phyloP scores from a whole-genome alignment of 345 rosid species.

The Chamaenerion angustifolium region DNA sequence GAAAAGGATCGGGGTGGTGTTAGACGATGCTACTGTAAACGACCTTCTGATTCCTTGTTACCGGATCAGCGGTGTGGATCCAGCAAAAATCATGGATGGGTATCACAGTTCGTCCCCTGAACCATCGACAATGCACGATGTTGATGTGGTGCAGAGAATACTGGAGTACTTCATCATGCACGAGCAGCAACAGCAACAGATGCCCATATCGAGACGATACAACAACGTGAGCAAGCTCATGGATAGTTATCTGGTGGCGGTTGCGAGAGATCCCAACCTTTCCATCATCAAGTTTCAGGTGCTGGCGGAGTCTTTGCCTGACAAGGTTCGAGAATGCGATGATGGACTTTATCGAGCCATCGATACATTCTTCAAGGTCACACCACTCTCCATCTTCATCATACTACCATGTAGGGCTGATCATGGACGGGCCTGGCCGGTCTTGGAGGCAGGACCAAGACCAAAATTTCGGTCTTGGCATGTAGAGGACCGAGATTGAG shows the following conservation, averaged over 20 bases:
- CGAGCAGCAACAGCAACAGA: slow-evolving; percentile 50
- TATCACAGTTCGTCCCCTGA: slow-evolving; percentile 34
- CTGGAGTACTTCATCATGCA: slow-evolving; percentile 65
- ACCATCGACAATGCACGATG: slow-evolving; percentile 39
- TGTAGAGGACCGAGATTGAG: too few relatives aligned
- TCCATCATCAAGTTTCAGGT: slow-evolving; percentile 67
- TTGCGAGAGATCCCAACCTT: slow-evolving; percentile 69
- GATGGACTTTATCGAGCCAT: slow-evolving; percentile 91
- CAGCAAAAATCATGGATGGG: slow-evolving; percentile 18
- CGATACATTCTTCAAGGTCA: slow-evolving; percentile 81
- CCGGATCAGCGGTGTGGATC: slow-evolving; percentile 28
- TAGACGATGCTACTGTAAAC: slow-evolving; percentile 53
- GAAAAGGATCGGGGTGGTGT: slow-evolving; percentile 42
- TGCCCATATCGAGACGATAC: slow-evolving; percentile 26
- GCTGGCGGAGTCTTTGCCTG: slow-evolving; percentile 65
- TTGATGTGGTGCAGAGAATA: slow-evolving; percentile 57
- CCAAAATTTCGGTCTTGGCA: too few relatives aligned
- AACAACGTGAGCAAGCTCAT: slow-evolving; percentile 50
- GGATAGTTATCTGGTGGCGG: slow-evolving; percentile 62
- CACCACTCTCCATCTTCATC: background rate
- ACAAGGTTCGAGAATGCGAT: slow-evolving; percentile 48
- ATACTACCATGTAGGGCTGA: background rate
- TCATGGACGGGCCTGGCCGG: too few relatives aligned
- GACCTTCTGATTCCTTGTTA: slow-evolving; percentile 75
- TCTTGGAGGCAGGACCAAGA: too few relatives aligned